Evolutionary conservation across 1,284 basidiomycete species (phyloP), one percentile per base, ranked within the genome.

Genomic region (Albatrellus sp.): DNA sequence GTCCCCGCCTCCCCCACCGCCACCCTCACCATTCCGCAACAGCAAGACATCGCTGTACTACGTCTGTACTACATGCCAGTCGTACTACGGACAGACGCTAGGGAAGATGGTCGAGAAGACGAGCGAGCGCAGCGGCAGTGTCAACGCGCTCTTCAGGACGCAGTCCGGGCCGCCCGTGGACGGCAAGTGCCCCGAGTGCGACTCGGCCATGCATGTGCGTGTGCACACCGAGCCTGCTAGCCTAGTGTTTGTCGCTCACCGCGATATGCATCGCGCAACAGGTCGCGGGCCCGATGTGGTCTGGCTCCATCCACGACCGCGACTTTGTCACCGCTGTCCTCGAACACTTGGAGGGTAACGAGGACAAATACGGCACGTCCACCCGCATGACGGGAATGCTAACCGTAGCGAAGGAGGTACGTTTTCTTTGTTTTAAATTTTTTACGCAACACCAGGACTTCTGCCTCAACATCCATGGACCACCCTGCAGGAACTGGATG

Each of bases 211-310:
- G 54, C 86, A 90, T 63, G 87, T 90, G 54, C 43, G 73, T 47
- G 30, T 56, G 40, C 55, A 19, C 28, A 16, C 34, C 35, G n/a
- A 39, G 12, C 46, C 19, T 29, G 13, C 13, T 29, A 10, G 3
- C 8, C 39, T 28, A 9, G 13, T 38, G n/a, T 12, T 7, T 5
- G 13, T 24, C 24, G 7, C 24, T 24, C 24, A 24, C 24, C 24
- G 3, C 24, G 24, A 24, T 7, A 7, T 24, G 24, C 24, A 24
- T 24, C 24, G 24, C 24, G 24, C 11, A 28, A 29, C 46, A 87
- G 85, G 57, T 92, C 24, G 90, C 88, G 16, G 94, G 94, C 0
- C 94, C 94, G 0, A 93, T 98, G 88, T 98, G 94, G 94, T 78
- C 87, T 12, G 93, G 86, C 1, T 75, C 84, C 0, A 65, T 99